These are phyloP conservation scores for Penicillium daleae DNA, from an alignment of 495 filamentous ascomycete genomes.

Conservation along the genomic window DNA sequence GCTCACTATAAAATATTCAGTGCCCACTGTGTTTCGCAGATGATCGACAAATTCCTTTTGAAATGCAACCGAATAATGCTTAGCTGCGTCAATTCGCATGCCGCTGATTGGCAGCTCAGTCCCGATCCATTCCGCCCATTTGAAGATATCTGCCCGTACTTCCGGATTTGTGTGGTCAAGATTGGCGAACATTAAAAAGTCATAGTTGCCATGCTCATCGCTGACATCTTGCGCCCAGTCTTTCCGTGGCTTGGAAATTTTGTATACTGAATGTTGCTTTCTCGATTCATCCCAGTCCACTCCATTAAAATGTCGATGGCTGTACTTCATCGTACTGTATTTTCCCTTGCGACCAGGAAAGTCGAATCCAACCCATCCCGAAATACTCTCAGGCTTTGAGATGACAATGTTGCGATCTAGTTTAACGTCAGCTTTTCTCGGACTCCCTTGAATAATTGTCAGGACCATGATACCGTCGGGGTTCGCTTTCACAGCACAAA, in stretches of 20 bases:
- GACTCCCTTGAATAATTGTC: neutral
- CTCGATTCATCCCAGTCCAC: slow-evolving; percentile 66
- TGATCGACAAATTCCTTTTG: slow-evolving; percentile 61
- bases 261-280: slow-evolving; percentile 65
- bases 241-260: slow-evolving; percentile 63
- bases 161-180: slow-evolving; percentile 70
- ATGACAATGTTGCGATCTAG: slow-evolving; percentile 59
- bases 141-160: slow-evolving; percentile 63
- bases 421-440: neutral
- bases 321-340: slow-evolving; percentile 66
- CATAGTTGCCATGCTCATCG: slow-evolving; percentile 70
- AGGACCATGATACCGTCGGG: slow-evolving; percentile 39
- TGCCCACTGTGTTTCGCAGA: slow-evolving; percentile 52
- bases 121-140: slow-evolving; percentile 70
- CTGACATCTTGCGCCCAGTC: slow-evolving; percentile 69
- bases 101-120: slow-evolving; percentile 63
- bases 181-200: slow-evolving; percentile 72
- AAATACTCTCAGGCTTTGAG: slow-evolving; percentile 61
- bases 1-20: slow-evolving; percentile 67
- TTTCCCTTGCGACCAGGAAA: slow-evolving; percentile 63
- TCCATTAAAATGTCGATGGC: slow-evolving; percentile 70
- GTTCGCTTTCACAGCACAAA: slow-evolving; percentile 63
- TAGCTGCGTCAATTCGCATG: slow-evolving; percentile 72
- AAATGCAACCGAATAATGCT: slow-evolving; percentile 71
- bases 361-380: slow-evolving; percentile 69